Evolutionary conservation across 306 rosid species (phyloP).

Genomic region (Herpetospermum pedunculosum): DNA sequence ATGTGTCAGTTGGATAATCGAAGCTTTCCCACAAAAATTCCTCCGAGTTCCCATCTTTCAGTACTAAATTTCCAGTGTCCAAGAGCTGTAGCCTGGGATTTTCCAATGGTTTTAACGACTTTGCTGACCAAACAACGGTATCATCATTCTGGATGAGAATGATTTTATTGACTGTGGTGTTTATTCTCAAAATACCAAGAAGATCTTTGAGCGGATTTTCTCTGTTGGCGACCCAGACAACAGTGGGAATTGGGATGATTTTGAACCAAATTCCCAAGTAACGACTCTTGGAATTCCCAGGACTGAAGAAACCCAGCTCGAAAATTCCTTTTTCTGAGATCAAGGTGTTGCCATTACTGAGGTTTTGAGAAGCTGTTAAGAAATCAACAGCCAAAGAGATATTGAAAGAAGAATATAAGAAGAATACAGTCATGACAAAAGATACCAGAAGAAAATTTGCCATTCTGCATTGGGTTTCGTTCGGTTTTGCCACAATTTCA

Average conservation of each 20-base stretch:
- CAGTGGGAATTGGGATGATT: slow-evolving; percentile 17
- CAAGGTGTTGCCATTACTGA: slow-evolving; percentile 25
- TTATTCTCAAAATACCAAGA: slow-evolving; percentile 21
- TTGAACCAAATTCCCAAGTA: slow-evolving; percentile 45
- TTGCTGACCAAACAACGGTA: slow-evolving; percentile 31
- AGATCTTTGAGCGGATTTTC: slow-evolving; percentile 21
- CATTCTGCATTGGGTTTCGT: slow-evolving; percentile 1
- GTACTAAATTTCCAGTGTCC: slow-evolving; percentile 38
- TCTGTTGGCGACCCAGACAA: slow-evolving; percentile 57
- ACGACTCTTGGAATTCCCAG: slow-evolving; percentile 26
- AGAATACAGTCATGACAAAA: background rate
- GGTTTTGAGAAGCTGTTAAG: slow-evolving; percentile 15
- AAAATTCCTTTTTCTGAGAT: slow-evolving; percentile 25
- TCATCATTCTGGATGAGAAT: slow-evolving; percentile 13
- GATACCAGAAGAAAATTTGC: background rate
- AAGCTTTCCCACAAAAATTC: slow-evolving; percentile 45
- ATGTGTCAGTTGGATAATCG: slow-evolving; percentile 48
- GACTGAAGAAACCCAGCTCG: slow-evolving; percentile 49
- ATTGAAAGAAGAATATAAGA: slow-evolving; percentile 7
- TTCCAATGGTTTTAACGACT: slow-evolving; percentile 1
- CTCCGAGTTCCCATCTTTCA: slow-evolving; percentile 16
- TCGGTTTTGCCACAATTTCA: background rate
- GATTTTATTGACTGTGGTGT: slow-evolving; percentile 8
- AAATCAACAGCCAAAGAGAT: slow-evolving; percentile 18
- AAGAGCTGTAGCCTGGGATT: slow-evolving; percentile 28